These are phyloP conservation scores for Aspergillus nidulans DNA, from an alignment of 495 filamentous ascomycete species.

Conservation along the genomic window DNA sequence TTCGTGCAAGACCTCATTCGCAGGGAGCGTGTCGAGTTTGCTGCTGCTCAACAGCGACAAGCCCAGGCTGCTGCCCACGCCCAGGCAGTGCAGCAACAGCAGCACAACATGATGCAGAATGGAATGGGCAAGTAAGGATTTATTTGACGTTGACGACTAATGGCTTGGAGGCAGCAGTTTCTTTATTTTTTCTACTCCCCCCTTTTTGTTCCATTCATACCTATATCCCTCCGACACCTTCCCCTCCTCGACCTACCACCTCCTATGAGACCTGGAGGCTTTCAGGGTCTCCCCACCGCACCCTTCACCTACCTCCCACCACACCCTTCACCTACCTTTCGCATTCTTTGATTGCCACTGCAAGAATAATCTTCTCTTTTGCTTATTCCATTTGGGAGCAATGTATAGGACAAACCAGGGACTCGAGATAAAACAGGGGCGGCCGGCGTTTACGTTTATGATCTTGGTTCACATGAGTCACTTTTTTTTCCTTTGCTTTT, in stretches of 20 bases:
- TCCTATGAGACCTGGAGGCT: constrained; percentile 4
- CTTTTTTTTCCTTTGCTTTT: constrained; percentile 1
- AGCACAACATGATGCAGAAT: constrained; percentile 47
- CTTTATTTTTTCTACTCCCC: too few species aligned
- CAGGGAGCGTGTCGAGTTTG: constrained; percentile 36
- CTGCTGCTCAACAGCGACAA: constrained; percentile 33
- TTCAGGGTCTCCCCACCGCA: background rate
- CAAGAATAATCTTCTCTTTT: constrained; percentile 11
- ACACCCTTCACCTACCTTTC: background rate
- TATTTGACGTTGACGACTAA: constrained; percentile 4
- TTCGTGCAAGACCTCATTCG: constrained; percentile 47
- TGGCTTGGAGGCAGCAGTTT: constrained; percentile 5
- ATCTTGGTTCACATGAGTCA: constrained; percentile 6
- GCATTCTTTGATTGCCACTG: constrained; percentile 7
- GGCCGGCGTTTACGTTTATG: constrained; percentile 22
- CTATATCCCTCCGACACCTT: constrained; percentile 5
- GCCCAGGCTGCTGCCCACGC: constrained; percentile 32
- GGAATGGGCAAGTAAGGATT: constrained; percentile 36
- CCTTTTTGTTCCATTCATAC: constrained; percentile 6
- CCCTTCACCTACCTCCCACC: background rate
- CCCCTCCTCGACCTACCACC: background rate
- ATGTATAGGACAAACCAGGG: constrained; percentile 17
- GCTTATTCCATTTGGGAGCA: constrained; percentile 20
- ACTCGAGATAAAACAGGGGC: constrained; percentile 18
- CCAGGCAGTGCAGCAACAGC: constrained; percentile 41